phyloP scores from a whole-genome alignment of 2,329 filamentous ascomycete genomes.

The Xenosphaeropsis pyriputrescens region DNA sequence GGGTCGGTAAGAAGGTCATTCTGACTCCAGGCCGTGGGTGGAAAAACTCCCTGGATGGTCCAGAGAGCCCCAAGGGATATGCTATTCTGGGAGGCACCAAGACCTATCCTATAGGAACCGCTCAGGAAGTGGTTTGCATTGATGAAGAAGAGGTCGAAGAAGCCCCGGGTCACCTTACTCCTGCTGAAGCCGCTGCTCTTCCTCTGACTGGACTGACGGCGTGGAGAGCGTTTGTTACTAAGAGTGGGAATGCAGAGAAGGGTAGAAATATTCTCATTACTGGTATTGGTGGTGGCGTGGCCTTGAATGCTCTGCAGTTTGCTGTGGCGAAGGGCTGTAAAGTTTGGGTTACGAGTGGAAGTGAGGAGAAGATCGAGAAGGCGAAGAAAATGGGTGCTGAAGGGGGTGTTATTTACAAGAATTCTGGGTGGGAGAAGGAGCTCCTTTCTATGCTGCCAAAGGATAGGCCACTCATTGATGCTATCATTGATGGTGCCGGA shows the following conservation, averaged over 20 bases:
- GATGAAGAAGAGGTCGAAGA: slow-evolving; percentile 60
- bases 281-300: slow-evolving; percentile 86
- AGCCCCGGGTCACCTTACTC: slow-evolving; percentile 56
- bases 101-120: slow-evolving; percentile 49
- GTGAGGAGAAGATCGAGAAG: slow-evolving; percentile 52
- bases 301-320: slow-evolving; percentile 69
- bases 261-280: slow-evolving; percentile 74
- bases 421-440: slow-evolving; percentile 68
- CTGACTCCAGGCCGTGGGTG: slow-evolving; percentile 69
- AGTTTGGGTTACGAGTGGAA: slow-evolving; percentile 31
- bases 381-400: slow-evolving; percentile 60
- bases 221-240: slow-evolving; percentile 74
- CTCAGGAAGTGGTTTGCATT: slow-evolving; percentile 59
- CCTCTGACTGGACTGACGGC: slow-evolving; percentile 77
- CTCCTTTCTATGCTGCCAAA: slow-evolving; percentile 45
- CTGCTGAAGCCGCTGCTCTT: slow-evolving; percentile 67
- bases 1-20: slow-evolving; percentile 55
- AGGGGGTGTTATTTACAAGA: slow-evolving; percentile 73
- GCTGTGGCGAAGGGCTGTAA: slow-evolving; percentile 48
- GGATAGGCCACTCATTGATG: slow-evolving; percentile 58
- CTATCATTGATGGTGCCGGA: slow-evolving; percentile 81
- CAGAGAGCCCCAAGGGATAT: slow-evolving; percentile 49
- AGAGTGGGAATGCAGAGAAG: slow-evolving; percentile 46
- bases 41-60: slow-evolving; percentile 55
- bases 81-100: slow-evolving; percentile 57